Evolutionary conservation across 768 basidiomycete genomes (phyloP).

Genomic region (Rhodosporidiobolus odoratus): DNA sequence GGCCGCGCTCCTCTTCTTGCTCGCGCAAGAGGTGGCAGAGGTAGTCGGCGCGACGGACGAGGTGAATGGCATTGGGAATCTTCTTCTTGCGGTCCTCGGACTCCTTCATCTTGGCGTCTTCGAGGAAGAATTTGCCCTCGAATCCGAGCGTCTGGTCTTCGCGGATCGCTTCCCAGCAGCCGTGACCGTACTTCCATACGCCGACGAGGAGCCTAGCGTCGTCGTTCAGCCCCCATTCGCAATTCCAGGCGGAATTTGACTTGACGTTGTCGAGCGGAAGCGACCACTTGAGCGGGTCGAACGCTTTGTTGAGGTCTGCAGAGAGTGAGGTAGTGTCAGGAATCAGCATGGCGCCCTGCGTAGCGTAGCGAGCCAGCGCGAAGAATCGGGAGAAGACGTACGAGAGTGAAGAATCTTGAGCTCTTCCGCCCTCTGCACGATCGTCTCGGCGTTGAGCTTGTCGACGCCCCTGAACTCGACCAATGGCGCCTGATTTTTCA

Average conservation of each 20-base stretch:
- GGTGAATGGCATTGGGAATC: constrained; percentile 95
- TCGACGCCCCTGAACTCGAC: constrained; percentile 82
- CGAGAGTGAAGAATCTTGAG: constrained; percentile 76
- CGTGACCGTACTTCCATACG: constrained; percentile 87
- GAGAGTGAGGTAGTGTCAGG: neutral
- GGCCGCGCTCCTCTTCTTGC: constrained; percentile 60
- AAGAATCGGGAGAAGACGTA: constrained; percentile 13
- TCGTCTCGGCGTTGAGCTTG: constrained; percentile 96
- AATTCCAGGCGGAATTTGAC: constrained; percentile 91
- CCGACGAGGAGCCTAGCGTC: constrained; percentile 93
- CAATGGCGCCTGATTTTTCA: constrained; percentile 95
- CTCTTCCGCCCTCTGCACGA: constrained; percentile 80
- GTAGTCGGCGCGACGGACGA: constrained; percentile 94
- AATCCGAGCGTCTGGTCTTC: constrained; percentile 79
- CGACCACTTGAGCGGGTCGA: constrained; percentile 72
- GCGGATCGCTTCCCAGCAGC: constrained; percentile 91
- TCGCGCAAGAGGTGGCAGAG: constrained; percentile 75
- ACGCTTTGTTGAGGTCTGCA: constrained; percentile 51
- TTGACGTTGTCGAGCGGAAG: constrained; percentile 91
- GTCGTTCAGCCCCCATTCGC: constrained; percentile 85
- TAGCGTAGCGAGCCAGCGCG: too few species aligned
- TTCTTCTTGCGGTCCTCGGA: constrained; percentile 49
- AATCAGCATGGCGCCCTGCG: too few species aligned
- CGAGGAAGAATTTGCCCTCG: constrained; percentile 92
- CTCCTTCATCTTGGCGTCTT: constrained; percentile 80